A percentile compares a stretch with the other conserved stretches of the same genome.
Evolutionary conservation across 2,329 filamentous ascomycete genomes (phyloP).

Genomic region (Venturia oleaginea): DNA sequence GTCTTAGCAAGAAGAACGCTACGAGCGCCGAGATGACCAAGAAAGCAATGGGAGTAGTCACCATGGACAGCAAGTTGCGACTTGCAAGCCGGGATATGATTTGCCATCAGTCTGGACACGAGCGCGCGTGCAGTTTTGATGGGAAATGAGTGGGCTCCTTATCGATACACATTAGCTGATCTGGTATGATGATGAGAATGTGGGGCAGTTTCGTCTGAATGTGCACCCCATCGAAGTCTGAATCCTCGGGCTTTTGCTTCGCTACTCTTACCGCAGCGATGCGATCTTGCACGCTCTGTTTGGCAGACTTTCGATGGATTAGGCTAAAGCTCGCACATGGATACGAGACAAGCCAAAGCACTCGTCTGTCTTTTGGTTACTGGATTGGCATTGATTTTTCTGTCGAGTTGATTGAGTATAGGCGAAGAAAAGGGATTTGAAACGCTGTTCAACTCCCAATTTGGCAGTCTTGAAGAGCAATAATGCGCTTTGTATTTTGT

Average conservation of each 20-base stretch:
- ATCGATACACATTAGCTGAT: no score
- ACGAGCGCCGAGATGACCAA: no score
- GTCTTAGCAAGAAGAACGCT: no score
- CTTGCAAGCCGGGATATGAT: no score
- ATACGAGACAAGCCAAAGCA: constrained; percentile 34
- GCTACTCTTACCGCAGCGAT: background rate
- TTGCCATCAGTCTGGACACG: no score
- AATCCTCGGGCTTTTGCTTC: constrained; percentile 10
- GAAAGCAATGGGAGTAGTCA: no score
- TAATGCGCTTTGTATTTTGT: background rate
- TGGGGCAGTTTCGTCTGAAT: no score
- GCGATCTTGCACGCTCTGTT: background rate
- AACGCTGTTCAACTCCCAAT: constrained; percentile 22
- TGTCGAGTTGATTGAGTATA: constrained; percentile 6
- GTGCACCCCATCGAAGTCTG: constrained; percentile 1
- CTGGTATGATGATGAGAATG: no score
- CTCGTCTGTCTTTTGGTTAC: background rate
- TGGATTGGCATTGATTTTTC: constrained; percentile 11
- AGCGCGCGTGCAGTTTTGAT: no score
- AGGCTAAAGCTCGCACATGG: constrained; percentile 42
- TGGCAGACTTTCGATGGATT: constrained; percentile 28
- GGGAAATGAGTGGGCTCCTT: no score
- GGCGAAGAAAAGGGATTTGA: constrained; percentile 23
- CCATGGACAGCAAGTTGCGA: no score
- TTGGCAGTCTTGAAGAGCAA: background rate